A percentile compares a stretch with the other conserved stretches of the same genome.
Conservation (phyloP, 2,329 filamentous ascomycete genomes). For the Atkinsonella hypoxylon region DNA sequence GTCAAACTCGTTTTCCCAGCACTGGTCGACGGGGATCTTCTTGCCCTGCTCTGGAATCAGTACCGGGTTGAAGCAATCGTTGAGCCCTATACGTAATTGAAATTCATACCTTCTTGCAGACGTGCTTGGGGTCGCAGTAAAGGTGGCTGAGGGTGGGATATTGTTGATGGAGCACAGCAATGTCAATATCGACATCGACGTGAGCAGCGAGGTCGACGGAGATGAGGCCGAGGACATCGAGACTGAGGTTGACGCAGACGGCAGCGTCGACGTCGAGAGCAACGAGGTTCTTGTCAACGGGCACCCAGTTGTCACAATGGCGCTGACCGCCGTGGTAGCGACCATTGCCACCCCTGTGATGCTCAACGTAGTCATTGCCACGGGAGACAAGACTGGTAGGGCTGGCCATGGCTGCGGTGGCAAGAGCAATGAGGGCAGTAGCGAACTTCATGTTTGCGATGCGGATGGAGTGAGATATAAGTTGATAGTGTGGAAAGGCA, state of each 20-base stretch:
- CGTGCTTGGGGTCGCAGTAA: not conserved
- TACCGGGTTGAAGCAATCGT: not conserved
- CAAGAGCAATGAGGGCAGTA: not conserved
- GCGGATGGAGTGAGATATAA: not conserved
- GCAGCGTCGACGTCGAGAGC: not conserved
- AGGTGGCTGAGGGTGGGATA: not conserved
- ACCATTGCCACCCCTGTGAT: not conserved
- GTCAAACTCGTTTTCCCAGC: slow-evolving; percentile 3
- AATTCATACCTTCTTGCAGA: not conserved
- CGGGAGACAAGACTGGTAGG: not conserved
- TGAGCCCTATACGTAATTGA: too few species aligned
- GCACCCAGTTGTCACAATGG: not conserved
- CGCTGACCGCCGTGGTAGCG: not conserved
- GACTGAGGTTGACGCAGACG: not conserved
- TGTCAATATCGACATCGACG: not conserved
- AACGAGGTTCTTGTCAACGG: not conserved
- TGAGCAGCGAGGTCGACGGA: not conserved
- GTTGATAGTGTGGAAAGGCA: not conserved
- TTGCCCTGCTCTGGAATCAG: not conserved
- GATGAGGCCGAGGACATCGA: not conserved
- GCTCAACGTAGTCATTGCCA: not conserved
- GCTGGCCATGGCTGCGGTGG: slow-evolving; percentile 2
- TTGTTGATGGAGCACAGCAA: not conserved
- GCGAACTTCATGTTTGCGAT: slow-evolving; percentile 3
- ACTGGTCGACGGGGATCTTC: not conserved